A percentile compares a stretch with the other conserved stretches of the same genome.
These are phyloP conservation scores for Mortierella sp. DNA, from an alignment of 371 early-diverging fungal species.

Conservation along the genomic window DNA sequence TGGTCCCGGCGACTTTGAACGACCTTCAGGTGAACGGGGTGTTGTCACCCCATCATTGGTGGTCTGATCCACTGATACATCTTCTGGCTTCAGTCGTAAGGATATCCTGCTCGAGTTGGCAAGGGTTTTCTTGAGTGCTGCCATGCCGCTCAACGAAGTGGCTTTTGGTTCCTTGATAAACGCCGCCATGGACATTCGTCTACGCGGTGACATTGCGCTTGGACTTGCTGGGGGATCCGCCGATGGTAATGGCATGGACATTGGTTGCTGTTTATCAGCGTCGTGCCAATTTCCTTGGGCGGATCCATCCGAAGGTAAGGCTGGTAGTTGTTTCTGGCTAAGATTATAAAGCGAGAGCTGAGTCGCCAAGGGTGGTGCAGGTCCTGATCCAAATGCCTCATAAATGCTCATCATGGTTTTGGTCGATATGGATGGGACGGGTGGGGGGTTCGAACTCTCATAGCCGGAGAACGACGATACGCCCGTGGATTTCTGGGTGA, in stretches of 20 bases:
- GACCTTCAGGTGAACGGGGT: too few species aligned
- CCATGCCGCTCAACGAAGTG: neutral
- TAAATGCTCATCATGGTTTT: slow-evolving; percentile 18
- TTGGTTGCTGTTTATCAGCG: too few species aligned
- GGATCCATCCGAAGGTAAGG: slow-evolving; percentile 13
- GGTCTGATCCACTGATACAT: too few species aligned
- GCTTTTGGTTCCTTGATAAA: slow-evolving; percentile 37
- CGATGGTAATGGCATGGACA: too few species aligned
- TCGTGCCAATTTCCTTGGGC: too few species aligned
- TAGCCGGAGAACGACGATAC: slow-evolving; percentile 7
- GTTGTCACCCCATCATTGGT: too few species aligned
- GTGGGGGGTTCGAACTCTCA: slow-evolving; percentile 11
- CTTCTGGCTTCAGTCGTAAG: slow-evolving; percentile 8
- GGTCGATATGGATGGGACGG: slow-evolving; percentile 3
- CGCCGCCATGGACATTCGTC: slow-evolving; percentile 29
- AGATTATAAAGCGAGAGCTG: slow-evolving; percentile 14
- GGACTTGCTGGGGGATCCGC: too few species aligned
- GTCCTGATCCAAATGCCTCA: slow-evolving; percentile 11
- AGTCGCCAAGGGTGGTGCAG: slow-evolving; percentile 10
- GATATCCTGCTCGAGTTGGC: slow-evolving; percentile 16
- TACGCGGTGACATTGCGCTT: neutral
- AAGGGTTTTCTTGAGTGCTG: slow-evolving; percentile 26
- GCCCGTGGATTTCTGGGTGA: slow-evolving; percentile 23
- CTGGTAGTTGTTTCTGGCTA: slow-evolving; percentile 21
- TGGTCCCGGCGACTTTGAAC: neutral